Base-by-base conservation (phyloP, 2,329 filamentous ascomycete species). In the Apiospora marii region DNA sequence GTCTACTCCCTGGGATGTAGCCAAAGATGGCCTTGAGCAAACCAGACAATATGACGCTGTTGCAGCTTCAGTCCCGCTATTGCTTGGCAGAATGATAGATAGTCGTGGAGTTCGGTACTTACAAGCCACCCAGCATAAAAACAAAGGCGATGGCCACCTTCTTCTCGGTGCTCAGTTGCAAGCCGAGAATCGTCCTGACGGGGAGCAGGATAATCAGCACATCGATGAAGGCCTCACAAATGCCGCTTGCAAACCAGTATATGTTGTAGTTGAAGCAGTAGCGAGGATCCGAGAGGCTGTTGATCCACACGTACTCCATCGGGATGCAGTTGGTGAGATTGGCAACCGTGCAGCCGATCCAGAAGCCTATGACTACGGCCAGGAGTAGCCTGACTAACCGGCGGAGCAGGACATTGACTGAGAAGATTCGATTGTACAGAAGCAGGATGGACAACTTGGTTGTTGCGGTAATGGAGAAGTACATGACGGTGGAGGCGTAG, bases 361-460 rank as follows among this genome's bases (percentile, higher is more conserved):
- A 79, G 71, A 75, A 80, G 0, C 70, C 71, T 6, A 75, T 16
- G 3, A 80, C 76, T 13, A 78, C 44, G 1, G 24, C 69, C 44
- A 73, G 72, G 0, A 74, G 70, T 22, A 73, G 24, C 16, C 72
- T 74, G 0, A 79, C 71, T 67, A 79, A 78, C 4, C 72, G 72
- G 19, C 78, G 76, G 53, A 81, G 81, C 4, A 73, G 64, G 0
- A 24, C 24, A 64, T 73, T 77, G 14, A 77, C 70, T 53, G 74
- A 75, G 70, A 82, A 82, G 30, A 82, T 78, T 30, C 78, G 77
- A 12, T 77, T 73, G 73, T 82, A 82, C 72, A 83, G 76, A 51
- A 78, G 74, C 7, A 82, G 69, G 27, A 82, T 79, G 0, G 79
- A 80, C 0, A 81, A 70, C 70, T 82, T 82, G 1, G 80, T 78